Evolutionary conservation across 1,139 yeast genomes (phyloP).

Genomic region (Yamadazyma diospyri): DNA sequence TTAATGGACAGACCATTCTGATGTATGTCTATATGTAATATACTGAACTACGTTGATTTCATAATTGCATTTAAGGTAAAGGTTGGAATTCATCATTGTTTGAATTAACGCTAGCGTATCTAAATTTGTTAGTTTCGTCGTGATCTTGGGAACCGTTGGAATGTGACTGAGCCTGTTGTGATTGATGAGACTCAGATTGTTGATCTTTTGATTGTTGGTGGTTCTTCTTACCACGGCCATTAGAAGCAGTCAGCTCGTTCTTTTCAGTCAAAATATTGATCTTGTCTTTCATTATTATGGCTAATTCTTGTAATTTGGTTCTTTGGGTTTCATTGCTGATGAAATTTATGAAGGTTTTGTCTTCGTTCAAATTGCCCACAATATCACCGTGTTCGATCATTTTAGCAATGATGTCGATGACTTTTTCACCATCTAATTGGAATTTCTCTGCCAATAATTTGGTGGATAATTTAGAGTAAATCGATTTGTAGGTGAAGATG

Average conservation of each 20-base stretch:
- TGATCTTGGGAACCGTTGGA: constrained; percentile 26
- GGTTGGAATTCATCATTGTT: constrained; percentile 48
- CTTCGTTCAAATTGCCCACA: constrained; percentile 56
- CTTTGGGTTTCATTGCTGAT: constrained; percentile 74
- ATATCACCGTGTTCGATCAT: constrained; percentile 79
- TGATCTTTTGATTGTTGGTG: constrained; percentile 23
- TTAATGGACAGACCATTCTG: not conserved
- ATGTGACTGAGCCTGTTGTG: constrained; percentile 22
- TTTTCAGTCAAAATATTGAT: constrained; percentile 76
- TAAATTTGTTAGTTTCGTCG: constrained; percentile 42
- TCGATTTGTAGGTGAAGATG: constrained; percentile 76
- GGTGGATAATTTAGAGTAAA: constrained; percentile 74
- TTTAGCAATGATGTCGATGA: constrained; percentile 62
- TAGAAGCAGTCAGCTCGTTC: constrained; percentile 79
- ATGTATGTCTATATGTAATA: constrained; percentile 1
- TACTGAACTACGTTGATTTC: too few species aligned
- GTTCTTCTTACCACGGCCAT: constrained; percentile 56
- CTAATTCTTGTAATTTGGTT: constrained; percentile 83
- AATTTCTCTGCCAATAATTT: constrained; percentile 63
- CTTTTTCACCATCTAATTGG: constrained; percentile 54
- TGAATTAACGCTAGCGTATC: constrained; percentile 45
- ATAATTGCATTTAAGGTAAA: constrained; percentile 10
- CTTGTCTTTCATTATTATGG: constrained; percentile 84
- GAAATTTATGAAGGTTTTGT: constrained; percentile 55
- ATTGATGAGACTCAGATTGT: not conserved